These are phyloP conservation scores for Candida mattraensis DNA, from an alignment of 805 yeast species.

Conservation along the genomic window DNA sequence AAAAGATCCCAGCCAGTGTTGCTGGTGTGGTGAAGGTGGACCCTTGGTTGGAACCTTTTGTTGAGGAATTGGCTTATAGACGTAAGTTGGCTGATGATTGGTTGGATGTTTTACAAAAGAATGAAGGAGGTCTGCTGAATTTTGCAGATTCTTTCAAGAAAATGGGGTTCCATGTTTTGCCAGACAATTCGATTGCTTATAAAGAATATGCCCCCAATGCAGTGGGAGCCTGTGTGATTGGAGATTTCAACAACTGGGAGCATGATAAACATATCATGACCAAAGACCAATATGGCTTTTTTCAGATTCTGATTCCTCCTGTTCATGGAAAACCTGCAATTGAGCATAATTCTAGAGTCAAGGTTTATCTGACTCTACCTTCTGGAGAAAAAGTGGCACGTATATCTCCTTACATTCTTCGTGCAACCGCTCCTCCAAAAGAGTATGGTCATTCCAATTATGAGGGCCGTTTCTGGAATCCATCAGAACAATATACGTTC, in stretches of 20 bases:
- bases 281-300: slow-evolving; percentile 70
- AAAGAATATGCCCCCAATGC: slow-evolving; percentile 95
- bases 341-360: slow-evolving; percentile 78
- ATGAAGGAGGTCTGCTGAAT: slow-evolving; percentile 63
- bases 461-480: slow-evolving; percentile 95
- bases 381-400: slow-evolving; percentile 74
- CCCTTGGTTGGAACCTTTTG: slow-evolving; percentile 83
- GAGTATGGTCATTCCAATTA: slow-evolving; percentile 50
- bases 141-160: slow-evolving; percentile 75
- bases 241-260: slow-evolving; percentile 91
- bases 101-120: slow-evolving; percentile 50
- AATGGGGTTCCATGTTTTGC: slow-evolving; percentile 74
- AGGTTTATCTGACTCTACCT: slow-evolving; percentile 62
- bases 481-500: slow-evolving; percentile 54
- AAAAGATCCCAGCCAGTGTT: slow-evolving; percentile 36
- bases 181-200: slow-evolving; percentile 56
- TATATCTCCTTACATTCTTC: slow-evolving; percentile 82
- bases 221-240: slow-evolving; percentile 68
- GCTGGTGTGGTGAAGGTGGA: slow-evolving; percentile 70
- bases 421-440: slow-evolving; percentile 76
- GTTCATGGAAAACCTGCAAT: slow-evolving; percentile 58
- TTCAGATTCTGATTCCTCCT: slow-evolving; percentile 61
- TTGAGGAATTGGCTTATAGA: slow-evolving; percentile 66
- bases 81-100: slow-evolving; percentile 65
- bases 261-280: slow-evolving; percentile 52